phyloP scores from a whole-genome alignment of 2,329 filamentous ascomycete genomes.

The Didymella pomorum region DNA sequence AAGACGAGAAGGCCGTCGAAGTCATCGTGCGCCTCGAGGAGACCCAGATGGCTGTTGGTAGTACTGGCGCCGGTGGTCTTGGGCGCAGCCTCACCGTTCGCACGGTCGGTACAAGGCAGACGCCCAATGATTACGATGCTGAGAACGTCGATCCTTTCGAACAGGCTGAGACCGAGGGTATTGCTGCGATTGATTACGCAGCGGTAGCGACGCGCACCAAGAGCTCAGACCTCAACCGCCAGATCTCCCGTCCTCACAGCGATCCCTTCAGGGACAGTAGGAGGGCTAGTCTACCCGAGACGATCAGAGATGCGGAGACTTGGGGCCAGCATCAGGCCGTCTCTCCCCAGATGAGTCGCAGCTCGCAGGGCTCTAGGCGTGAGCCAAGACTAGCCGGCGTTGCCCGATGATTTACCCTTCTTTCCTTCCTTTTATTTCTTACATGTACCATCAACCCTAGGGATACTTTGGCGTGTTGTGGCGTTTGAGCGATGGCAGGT shows the following conservation, averaged over 20 bases:
- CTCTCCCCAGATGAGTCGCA: not conserved
- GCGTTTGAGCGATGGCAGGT: not conserved
- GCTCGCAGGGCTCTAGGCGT: not conserved
- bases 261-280: conserved; percentile 16
- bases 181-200: conserved; percentile 14
- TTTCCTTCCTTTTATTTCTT: not conserved
- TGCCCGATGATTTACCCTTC: not conserved
- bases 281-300: conserved; percentile 7
- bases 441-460: not conserved
- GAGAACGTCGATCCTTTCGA: conserved; percentile 10
- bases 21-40: conserved; percentile 40
- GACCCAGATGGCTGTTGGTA: conserved; percentile 12
- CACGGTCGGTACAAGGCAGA: conserved; percentile 19
- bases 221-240: not conserved
- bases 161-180: conserved; percentile 12
- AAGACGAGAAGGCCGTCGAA: conserved; percentile 55
- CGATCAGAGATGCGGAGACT: not conserved
- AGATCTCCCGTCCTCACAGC: not conserved
- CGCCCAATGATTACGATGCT: not conserved
- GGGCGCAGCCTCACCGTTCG: conserved; percentile 36
- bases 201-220: not conserved
- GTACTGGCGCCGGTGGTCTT: conserved; percentile 20
- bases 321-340: not conserved
- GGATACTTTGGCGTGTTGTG: not conserved
- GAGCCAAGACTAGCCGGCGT: not conserved